Conservation (phyloP, 345 rosid genomes). For the Aquilaria sinensis region DNA sequence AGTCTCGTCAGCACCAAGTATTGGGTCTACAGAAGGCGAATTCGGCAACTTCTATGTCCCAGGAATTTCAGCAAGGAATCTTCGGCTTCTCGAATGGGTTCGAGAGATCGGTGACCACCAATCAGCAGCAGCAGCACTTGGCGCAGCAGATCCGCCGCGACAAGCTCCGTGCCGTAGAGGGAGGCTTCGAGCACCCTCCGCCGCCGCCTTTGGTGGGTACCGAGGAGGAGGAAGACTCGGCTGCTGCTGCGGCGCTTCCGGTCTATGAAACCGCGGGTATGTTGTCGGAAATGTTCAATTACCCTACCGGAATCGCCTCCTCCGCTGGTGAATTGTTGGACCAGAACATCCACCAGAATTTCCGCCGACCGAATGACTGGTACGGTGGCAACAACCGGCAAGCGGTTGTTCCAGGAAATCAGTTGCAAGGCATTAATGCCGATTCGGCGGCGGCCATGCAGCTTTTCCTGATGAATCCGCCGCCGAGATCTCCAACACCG, state of each 20-base stretch:
- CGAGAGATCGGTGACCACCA: conserved; percentile 34
- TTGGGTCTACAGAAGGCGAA: conserved; percentile 16
- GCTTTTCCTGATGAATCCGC: conserved; percentile 85
- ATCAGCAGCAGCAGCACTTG: conserved; percentile 44
- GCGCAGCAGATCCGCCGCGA: conserved; percentile 71
- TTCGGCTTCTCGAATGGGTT: conserved; percentile 73
- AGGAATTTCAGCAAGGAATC: conserved; percentile 62
- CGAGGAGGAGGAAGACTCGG: conserved; percentile 42
- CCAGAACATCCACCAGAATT: conserved; percentile 23
- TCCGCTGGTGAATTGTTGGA: conserved; percentile 27
- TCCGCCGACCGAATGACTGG: conserved; percentile 36
- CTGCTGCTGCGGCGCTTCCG: conserved; percentile 38
- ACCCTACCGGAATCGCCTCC: conserved; percentile 38
- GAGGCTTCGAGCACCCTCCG: conserved; percentile 27
- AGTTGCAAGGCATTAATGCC: conserved; percentile 63
- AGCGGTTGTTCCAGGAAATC: conserved; percentile 27
- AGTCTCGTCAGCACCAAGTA: conserved; percentile 14
- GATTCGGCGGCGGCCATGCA: conserved; percentile 88
- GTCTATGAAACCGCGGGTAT: conserved; percentile 78
- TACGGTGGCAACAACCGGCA: conserved; percentile 30
- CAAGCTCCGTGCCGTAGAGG: conserved; percentile 33
- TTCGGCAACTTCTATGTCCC: conserved; percentile 71
- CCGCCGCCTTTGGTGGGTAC: conserved; percentile 48
- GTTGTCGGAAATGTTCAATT: conserved; percentile 95
- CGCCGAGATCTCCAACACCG: conserved; percentile 68